Evolutionary conservation across 345 rosid species (phyloP).

Genomic region (Citrus trifoliata): DNA sequence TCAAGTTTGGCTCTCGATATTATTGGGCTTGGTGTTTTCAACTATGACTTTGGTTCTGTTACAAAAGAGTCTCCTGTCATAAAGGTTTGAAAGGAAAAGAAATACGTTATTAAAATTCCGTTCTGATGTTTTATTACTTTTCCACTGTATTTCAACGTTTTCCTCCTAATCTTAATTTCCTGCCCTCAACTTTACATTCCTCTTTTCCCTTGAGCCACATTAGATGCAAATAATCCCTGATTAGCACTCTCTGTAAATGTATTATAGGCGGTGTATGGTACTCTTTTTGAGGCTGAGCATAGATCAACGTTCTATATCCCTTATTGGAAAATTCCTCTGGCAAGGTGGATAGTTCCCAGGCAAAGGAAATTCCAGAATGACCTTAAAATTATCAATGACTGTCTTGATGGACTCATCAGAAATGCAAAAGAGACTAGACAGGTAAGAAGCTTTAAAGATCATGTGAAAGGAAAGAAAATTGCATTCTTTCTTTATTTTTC

Average conservation of each 20-base stretch:
- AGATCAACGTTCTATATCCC: constrained; percentile 95
- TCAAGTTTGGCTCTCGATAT: constrained; percentile 93
- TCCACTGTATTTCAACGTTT: not conserved
- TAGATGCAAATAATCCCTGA: not conserved
- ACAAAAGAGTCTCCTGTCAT: constrained; percentile 94
- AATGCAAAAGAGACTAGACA: constrained; percentile 94
- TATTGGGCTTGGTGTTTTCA: constrained; percentile 92
- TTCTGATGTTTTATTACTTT: not conserved
- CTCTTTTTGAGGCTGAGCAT: constrained; percentile 98
- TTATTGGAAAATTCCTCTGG: constrained; percentile 90
- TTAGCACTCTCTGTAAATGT: not conserved
- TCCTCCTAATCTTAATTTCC: not conserved
- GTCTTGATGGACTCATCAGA: constrained; percentile 85
- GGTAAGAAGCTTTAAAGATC: constrained; percentile 34
- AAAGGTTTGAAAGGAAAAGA: constrained; percentile 45
- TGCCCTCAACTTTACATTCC: not conserved
- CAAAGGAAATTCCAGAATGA: constrained; percentile 80
- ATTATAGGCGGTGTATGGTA: constrained; percentile 88
- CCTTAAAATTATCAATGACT: constrained; percentile 86
- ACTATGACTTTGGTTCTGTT: constrained; percentile 89
- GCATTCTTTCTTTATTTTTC: not conserved
- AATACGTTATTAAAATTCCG: not conserved
- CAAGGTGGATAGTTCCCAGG: constrained; percentile 88
- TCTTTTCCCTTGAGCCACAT: not conserved
- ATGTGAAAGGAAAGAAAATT: not conserved